A percentile compares a stretch with the other conserved stretches of the same genome.
phyloP scores from a whole-genome alignment of 2,329 filamentous ascomycete species.

The Cytospora piceicola region DNA sequence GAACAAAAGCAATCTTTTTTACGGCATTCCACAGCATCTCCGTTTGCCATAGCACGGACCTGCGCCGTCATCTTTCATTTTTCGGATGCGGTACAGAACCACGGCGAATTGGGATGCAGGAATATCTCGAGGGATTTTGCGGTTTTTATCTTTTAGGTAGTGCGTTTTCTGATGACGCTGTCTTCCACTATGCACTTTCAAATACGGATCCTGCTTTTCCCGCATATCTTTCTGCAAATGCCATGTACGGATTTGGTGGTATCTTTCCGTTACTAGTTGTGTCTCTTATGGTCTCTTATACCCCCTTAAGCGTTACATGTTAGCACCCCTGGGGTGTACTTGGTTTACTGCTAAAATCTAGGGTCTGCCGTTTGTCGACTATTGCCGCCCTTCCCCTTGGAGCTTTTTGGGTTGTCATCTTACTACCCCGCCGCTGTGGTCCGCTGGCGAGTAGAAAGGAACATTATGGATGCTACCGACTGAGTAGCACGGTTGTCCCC shows the following conservation, averaged over 20 bases:
- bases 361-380: background rate
- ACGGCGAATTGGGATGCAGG: background rate
- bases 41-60: constrained; percentile 2
- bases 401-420: no score
- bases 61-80: background rate
- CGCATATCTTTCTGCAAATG: constrained; percentile 4
- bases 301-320: background rate
- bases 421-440: no score
- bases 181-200: background rate
- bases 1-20: constrained; percentile 3
- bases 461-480: no score
- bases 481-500: no score
- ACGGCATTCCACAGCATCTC: background rate
- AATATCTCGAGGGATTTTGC: background rate
- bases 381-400: background rate
- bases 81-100: background rate
- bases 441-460: no score
- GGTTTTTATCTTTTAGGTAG: constrained; percentile 5
- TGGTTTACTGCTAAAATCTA: background rate
- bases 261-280: background rate
- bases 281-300: background rate
- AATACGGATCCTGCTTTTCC: constrained; percentile 15
- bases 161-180: constrained; percentile 2
- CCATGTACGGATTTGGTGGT: constrained; percentile 11
- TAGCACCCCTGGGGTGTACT: background rate